A percentile compares a stretch with the other conserved stretches of the same genome.
Evolutionary conservation across 805 yeast genomes (phyloP).

Genomic region (Wickerhamia fluorescens): DNA sequence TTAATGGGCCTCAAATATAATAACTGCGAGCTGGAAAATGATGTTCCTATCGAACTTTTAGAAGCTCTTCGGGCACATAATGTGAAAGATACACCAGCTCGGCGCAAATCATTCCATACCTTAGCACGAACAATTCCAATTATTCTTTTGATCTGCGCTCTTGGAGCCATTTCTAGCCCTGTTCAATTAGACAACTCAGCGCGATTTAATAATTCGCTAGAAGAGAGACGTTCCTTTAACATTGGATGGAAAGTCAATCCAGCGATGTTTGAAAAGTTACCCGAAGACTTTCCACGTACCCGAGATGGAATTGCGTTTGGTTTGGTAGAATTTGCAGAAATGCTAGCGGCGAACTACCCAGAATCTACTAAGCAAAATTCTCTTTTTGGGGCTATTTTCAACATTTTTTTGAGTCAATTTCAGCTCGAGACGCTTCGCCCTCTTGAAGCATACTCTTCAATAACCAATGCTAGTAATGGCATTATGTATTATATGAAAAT

Average conservation of each 20-base stretch:
- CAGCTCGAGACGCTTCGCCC: slow-evolving; percentile 20
- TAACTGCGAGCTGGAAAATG: slow-evolving; percentile 3
- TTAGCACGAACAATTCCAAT: slow-evolving; percentile 20
- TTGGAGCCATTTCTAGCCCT: slow-evolving; percentile 25
- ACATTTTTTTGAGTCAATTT: slow-evolving; percentile 21
- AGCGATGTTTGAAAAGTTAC: slow-evolving; percentile 2
- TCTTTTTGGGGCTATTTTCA: slow-evolving; percentile 12
- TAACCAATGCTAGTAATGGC: slow-evolving; percentile 19
- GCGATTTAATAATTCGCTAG: slow-evolving; percentile 18
- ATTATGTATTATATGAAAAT: too few relatives aligned
- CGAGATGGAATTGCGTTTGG: slow-evolving; percentile 15
- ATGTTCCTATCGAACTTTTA: slow-evolving; percentile 9
- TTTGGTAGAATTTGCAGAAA: slow-evolving; percentile 16
- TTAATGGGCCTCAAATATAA: slow-evolving; percentile 8
- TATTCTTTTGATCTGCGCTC: slow-evolving; percentile 22
- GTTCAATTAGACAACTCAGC: slow-evolving; percentile 26
- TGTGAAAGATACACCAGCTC: slow-evolving; percentile 12
- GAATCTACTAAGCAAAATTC: slow-evolving; percentile 9
- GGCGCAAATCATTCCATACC: slow-evolving; percentile 13
- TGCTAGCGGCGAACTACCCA: slow-evolving; percentile 18
- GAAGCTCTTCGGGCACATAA: slow-evolving; percentile 9
- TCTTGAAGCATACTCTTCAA: slow-evolving; percentile 17
- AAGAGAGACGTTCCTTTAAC: slow-evolving; percentile 17
- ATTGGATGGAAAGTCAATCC: slow-evolving; percentile 14
- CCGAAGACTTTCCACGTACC: slow-evolving; percentile 9